Base-by-base conservation (phyloP, 2,329 filamentous ascomycete genomes). In the Aspergillus ochraceoroseus region DNA sequence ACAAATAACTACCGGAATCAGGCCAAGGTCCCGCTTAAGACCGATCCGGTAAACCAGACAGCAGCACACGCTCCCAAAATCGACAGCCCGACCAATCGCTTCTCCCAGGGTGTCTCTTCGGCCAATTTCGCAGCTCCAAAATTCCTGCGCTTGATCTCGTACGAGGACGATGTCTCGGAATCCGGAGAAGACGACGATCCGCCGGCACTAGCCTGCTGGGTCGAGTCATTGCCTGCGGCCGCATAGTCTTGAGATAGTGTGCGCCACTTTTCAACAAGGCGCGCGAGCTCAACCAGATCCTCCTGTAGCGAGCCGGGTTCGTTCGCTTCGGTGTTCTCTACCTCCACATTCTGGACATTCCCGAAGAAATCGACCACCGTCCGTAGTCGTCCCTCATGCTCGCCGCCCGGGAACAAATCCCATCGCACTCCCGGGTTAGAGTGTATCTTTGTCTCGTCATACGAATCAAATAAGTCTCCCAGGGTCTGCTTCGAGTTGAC, bases 331-430 rank as follows among this genome's bases (percentile, higher is more conserved):
- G 72, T 70, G 17, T 74, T 74, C 51, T 92, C 86, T 3, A 96
- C 80, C 66, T 96, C 92, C 3, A 98, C 89, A 53, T 90, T 94
- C 63, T 98, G 92, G 9, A 96, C 88, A 61, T 96, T 98, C 15
- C 92, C 92, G 50, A 98, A 96, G 68, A 98, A 98, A 62, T 98
- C 92, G 56, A 94, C 94, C 27, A 98, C 80, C 19, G 92, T 75
- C 28, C 89, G 80, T 53, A 83, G 79, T 38, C 89, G 77, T 0
- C 86, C 90, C 7, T 76, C 82, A 5, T 80, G 72, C 53, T 88
- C 85, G 5, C 87, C 89, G 7, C 88, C 90, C 0, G 77, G 80
- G 65, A 98, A 96, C n/a, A 98, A 70, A 62, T 98, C 92, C 73
- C 94, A 96, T 43, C 92, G 79, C 13, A 98, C 81, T 23, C 92